Evolutionary conservation across 1,284 basidiomycete species (phyloP).

Genomic region (Irpex sp.): DNA sequence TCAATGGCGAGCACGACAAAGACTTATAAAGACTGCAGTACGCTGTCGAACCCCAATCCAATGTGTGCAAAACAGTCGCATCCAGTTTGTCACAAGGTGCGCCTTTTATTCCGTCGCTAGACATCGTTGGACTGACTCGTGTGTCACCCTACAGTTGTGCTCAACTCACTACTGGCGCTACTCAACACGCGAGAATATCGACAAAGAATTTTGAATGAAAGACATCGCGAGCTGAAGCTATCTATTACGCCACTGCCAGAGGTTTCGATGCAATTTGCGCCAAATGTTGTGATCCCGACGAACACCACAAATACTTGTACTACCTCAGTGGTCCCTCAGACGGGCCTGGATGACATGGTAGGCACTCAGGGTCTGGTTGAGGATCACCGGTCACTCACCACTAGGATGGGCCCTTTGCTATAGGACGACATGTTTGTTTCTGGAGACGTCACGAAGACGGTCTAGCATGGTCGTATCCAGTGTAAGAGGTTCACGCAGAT

Average conservation of each 20-base stretch:
- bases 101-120: background rate
- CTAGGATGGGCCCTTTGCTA: no score
- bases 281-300: background rate
- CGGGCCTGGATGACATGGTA: no score
- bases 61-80: background rate
- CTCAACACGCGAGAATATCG: background rate
- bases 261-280: background rate
- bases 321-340: background rate
- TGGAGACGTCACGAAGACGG: background rate
- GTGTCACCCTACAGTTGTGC: background rate
- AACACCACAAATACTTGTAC: background rate
- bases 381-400: no score
- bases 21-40: background rate
- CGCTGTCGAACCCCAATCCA: background rate
- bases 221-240: background rate
- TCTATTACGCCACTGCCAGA: background rate
- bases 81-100: background rate
- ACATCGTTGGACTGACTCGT: background rate
- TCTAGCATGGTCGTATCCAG: background rate
- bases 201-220: background rate
- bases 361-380: no score
- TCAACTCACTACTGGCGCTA: background rate
- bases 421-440: background rate
- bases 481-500: no score
- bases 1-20: background rate